phyloP scores from a whole-genome alignment of 2,329 filamentous ascomycete genomes.

The Clarireedia paspali region DNA sequence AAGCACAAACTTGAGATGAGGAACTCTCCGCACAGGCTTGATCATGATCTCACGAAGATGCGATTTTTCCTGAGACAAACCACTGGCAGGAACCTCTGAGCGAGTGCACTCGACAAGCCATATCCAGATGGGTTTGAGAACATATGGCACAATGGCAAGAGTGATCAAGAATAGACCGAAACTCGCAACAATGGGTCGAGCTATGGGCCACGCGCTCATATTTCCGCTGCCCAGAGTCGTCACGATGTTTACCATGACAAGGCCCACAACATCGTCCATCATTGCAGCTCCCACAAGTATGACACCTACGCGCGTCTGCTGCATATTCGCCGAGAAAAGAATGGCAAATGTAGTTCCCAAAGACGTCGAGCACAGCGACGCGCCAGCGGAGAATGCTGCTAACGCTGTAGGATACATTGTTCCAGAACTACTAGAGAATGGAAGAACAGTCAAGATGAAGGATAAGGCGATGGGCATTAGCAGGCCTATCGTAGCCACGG shows the following conservation, averaged over 20 bases:
- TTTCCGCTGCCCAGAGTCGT: conserved; percentile 45
- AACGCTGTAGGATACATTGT: conserved; percentile 17
- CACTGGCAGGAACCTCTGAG: neutral
- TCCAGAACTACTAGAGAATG: conserved; percentile 17
- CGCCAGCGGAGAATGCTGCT: conserved; percentile 60
- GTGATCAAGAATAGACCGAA: conserved; percentile 19
- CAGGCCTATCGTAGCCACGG: conserved; percentile 61
- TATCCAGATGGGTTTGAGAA: conserved; percentile 15
- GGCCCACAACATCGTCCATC: conserved; percentile 72
- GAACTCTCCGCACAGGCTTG: conserved; percentile 1
- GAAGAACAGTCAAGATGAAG: conserved; percentile 36
- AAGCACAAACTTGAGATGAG: conserved; percentile 17
- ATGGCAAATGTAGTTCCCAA: conserved; percentile 64
- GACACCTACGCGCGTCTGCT: conserved; percentile 46
- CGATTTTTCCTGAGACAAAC: neutral
- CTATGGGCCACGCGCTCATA: conserved; percentile 13
- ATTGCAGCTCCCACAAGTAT: conserved; percentile 68
- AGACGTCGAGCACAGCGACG: conserved; percentile 66
- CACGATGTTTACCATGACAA: conserved; percentile 72
- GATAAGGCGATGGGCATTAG: conserved; percentile 56
- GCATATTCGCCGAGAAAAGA: conserved; percentile 51
- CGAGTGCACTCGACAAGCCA: neutral
- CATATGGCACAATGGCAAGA: conserved; percentile 9
- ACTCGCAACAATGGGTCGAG: conserved; percentile 17
- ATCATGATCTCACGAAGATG: neutral